Percentiles rank a stretch among this genome's conserved stretches.
phyloP scores from a whole-genome alignment of 208 protist genomes.

The Trichomonas gallinae region DNA sequence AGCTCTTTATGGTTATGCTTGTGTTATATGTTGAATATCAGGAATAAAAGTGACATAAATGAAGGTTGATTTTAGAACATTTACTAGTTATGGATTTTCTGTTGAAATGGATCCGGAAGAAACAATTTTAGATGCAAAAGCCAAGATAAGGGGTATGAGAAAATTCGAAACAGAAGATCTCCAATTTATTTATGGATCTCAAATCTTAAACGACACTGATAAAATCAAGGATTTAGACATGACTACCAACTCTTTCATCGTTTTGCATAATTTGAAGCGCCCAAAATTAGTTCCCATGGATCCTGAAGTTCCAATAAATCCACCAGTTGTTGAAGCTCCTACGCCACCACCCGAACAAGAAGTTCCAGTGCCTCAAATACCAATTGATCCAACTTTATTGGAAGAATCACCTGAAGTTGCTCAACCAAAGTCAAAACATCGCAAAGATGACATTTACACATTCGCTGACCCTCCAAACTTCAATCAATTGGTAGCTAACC shows the following conservation, averaged over 20 bases:
- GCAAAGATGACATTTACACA: background rate
- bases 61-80: background rate
- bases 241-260: background rate
- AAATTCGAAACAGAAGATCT: background rate
- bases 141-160: background rate
- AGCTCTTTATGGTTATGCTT: too few species aligned
- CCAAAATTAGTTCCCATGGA: background rate
- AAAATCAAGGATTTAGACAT: background rate
- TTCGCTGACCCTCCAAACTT: background rate
- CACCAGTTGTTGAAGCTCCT: too few species aligned
- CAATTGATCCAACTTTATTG: background rate
- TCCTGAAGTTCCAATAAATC: background rate
- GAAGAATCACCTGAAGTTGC: background rate
- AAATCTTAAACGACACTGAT: background rate
- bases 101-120: background rate
- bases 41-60: background rate
- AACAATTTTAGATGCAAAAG: background rate
- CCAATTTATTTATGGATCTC: background rate
- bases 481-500: background rate
- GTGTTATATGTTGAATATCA: too few species aligned
- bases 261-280: background rate
- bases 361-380: background rate
- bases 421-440: background rate
- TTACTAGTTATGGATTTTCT: background rate
- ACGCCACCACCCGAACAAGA: background rate